phyloP scores from a whole-genome alignment of 441 rosid genomes.

The Mallotus japonicus region DNA sequence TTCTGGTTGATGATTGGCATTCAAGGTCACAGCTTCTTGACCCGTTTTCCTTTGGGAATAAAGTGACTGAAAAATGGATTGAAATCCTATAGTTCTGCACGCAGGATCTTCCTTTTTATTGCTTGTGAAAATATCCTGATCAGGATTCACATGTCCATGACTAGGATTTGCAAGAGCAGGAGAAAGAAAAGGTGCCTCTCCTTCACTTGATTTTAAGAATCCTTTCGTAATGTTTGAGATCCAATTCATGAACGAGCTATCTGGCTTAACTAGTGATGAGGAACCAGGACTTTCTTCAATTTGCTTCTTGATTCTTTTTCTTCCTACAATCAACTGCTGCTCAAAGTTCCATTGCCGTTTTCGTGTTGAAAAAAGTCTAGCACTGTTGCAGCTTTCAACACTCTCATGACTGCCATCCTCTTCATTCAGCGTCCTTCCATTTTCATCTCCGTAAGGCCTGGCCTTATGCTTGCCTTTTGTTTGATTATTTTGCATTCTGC shows the following conservation, averaged over 20 bases:
- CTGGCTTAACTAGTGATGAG: constrained; percentile 46
- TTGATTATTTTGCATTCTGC: constrained; percentile 26
- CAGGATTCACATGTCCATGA: constrained; percentile 27
- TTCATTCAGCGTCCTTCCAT: constrained; percentile 38
- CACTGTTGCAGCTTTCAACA: constrained; percentile 80
- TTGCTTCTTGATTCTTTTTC: constrained; percentile 57
- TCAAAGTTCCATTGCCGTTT: constrained; percentile 53
- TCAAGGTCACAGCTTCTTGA: constrained; percentile 25
- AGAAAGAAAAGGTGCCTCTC: constrained; percentile 35
- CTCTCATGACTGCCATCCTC: constrained; percentile 69
- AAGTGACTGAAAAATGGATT: constrained; percentile 69
- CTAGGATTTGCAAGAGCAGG: constrained; percentile 37
- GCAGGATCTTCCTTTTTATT: constrained; percentile 27
- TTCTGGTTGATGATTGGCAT: constrained; percentile 27
- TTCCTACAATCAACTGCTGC: constrained; percentile 46
- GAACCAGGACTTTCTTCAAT: constrained; percentile 49
- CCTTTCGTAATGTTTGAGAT: constrained; percentile 87
- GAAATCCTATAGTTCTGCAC: constrained; percentile 53
- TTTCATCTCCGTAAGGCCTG: constrained; percentile 49
- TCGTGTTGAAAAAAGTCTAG: constrained; percentile 43
- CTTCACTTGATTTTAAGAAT: constrained; percentile 42
- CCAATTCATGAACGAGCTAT: constrained; percentile 91
- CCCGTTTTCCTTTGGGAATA: constrained; percentile 46
- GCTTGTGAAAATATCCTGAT: constrained; percentile 23
- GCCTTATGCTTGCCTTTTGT: constrained; percentile 61